Conservation (phyloP, 1,284 basidiomycete species). For the Chondrostereum purpureum region DNA sequence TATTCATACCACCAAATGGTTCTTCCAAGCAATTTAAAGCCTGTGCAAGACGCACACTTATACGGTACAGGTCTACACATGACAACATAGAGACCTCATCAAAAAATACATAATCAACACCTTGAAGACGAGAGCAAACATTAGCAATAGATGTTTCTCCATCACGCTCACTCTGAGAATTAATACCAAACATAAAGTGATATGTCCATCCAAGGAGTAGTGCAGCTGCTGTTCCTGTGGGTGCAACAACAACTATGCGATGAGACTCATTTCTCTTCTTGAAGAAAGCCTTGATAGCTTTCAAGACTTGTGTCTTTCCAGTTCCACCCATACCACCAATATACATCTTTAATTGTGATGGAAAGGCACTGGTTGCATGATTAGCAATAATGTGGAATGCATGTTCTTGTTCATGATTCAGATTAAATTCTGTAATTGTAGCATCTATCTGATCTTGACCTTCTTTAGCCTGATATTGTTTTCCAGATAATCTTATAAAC, state of each 20-base stretch:
- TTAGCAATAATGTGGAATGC: too few species aligned
- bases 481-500: too few species aligned
- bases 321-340: conserved; percentile 31
- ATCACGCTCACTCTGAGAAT: conserved; percentile 5
- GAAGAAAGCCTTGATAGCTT: neutral
- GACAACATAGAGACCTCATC: conserved; percentile 18
- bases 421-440: too few species aligned
- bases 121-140: conserved; percentile 2
- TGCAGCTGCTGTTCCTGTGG: conserved; percentile 18
- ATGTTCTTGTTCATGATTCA: too few species aligned
- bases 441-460: too few species aligned
- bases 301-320: conserved; percentile 26
- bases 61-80: conserved; percentile 11
- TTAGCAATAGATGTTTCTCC: neutral
- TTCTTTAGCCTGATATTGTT: too few species aligned
- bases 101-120: conserved; percentile 15
- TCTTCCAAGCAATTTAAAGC: neutral
- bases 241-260: too few species aligned
- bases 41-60: conserved; percentile 7
- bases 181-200: too few species aligned
- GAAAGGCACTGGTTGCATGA: neutral
- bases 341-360: conserved; percentile 26
- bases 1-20: conserved; percentile 14
- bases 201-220: conserved; percentile 19
- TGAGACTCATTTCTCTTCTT: too few species aligned